Evolutionary conservation across 108 stramenopile genomes (phyloP).

Genomic region (Skeletonema grethae): DNA sequence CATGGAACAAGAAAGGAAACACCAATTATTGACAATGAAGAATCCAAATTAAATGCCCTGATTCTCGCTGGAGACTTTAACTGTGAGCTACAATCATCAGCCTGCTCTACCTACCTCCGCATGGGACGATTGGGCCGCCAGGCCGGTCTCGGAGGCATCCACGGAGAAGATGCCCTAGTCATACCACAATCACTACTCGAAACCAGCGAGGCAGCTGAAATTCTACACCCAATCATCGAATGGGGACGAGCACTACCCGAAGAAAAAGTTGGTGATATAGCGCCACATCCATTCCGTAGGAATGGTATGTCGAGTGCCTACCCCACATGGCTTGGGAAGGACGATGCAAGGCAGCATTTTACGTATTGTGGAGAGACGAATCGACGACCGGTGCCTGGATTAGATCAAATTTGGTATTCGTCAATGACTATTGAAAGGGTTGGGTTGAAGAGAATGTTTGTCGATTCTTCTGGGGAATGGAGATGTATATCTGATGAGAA

Average conservation of each 20-base stretch:
- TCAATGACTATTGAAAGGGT: conserved; percentile 36
- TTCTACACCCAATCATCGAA: conserved; percentile 51
- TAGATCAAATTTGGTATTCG: conserved; percentile 64
- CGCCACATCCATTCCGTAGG: conserved; percentile 53
- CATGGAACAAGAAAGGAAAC: background rate
- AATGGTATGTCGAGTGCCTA: conserved; percentile 52
- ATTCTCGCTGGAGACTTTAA: conserved; percentile 56
- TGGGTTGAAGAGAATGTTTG: conserved; percentile 41
- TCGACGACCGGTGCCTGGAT: conserved; percentile 45
- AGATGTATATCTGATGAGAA: conserved; percentile 21
- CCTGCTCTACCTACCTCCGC: conserved; percentile 52
- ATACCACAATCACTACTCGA: conserved; percentile 46
- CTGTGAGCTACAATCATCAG: conserved; percentile 59
- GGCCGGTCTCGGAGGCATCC: conserved; percentile 50
- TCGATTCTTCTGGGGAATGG: conserved; percentile 29
- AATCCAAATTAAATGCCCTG: conserved; percentile 36
- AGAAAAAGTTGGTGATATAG: conserved; percentile 39
- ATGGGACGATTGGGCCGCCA: conserved; percentile 47
- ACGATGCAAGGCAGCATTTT: conserved; percentile 45
- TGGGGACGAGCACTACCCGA: conserved; percentile 53
- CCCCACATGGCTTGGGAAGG: conserved; percentile 41
- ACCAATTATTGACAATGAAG: background rate
- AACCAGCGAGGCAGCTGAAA: conserved; percentile 41
- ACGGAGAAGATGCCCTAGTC: conserved; percentile 41
- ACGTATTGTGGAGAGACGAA: conserved; percentile 39